Base-by-base conservation (phyloP, 1,284 basidiomycete species). In the Heterobasidion occidentale region DNA sequence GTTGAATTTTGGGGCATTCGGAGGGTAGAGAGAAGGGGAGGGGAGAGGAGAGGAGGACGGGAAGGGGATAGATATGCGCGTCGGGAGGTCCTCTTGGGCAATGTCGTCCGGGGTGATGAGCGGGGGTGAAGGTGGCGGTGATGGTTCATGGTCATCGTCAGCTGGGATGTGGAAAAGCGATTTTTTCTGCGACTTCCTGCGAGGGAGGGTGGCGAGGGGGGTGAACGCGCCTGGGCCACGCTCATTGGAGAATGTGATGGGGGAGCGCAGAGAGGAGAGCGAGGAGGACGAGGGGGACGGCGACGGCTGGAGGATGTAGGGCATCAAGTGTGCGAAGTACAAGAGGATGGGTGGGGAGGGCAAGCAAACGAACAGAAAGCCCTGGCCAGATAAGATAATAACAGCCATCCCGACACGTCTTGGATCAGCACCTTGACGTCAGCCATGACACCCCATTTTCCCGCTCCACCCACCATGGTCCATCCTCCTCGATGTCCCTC, bases 171-270 rank as follows among this genome's bases (percentile, higher is more conserved):
- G 70, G 63, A 77, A 75, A 27, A 55, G 65, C 36, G 69, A 61
- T 53, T 66, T 67, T 62, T 70, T 68, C 58, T 61, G 58, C 50
- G 61, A 56, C 1, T 53, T 42, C 56, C 75, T 74, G 56, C 75
- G 74, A 35, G 84, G 83, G 53, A 84, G 75, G 46, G 67, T 60
- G 17, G 75, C 71, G 52, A 86, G 72, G 12, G 79, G 71, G 20
- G 71, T 71, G 60, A 84, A 83, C 14, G 83, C 75, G 61, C 80
- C 80, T 11, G 74, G 71, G 34, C 77, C 76, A 45, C 67, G 70
- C 61, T 80, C 78, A 50, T 75, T 71, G 46, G 73, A 74, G 68
- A 76, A 79, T 67, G 63, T 60, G 61, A 54, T 53, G 44, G 67
- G 61, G 49, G 70, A 70, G 61, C 69, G 68, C 38, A 68, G 49